Evolutionary conservation across 495 filamentous ascomycete species (phyloP), one percentile per base, ranked within the genome.

Genomic region (Annulohypoxylon stygium): DNA sequence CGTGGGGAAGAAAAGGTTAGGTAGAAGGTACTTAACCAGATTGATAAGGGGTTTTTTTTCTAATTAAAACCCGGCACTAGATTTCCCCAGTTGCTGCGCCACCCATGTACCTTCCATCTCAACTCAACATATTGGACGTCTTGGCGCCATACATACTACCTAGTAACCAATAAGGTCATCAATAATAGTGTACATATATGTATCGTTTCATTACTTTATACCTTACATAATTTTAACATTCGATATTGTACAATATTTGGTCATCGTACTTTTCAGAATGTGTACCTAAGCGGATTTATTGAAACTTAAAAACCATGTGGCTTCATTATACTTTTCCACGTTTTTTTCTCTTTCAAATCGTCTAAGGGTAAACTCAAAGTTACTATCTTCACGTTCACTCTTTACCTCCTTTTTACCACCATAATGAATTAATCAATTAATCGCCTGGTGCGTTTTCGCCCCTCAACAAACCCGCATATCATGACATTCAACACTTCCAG

Each of bases 1-100:
- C 23, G 48, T 51, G 48, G 48, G 48, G 48, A 51, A 51, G 23
- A 51, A 51, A 51, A 51, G 23, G 48, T 51, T 12, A 51, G 30
- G 30, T 30, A 30, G 30, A 30, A 30, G 30, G 30, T 30, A 30
- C 30, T 30, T 30, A 30, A 30, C 30, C 30, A 51, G 25, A 25
- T 25, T 25, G 48, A 51, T 51, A 51, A 51, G 48, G 48, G 51
- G 30, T 8, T 55, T 55, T 55, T 55, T 55, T 55, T 55, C 39
- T 55, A 33, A 34, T 33, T 33, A 34, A 34, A 55, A 55, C 23
- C 25, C 26, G 14, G 51, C 51, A 34, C 25, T 55, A 55, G 25
- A 55, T 55, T 10, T 30, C 30, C 30, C 30, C 30, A 30, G 30
- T 30, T 55, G 51, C 51, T 55, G 51, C 51, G 51, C 51, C 51